A percentile compares a stretch with the other conserved stretches of the same genome.
Conservation (phyloP, 805 yeast species). For the Hanseniaspora guilliermondii region DNA sequence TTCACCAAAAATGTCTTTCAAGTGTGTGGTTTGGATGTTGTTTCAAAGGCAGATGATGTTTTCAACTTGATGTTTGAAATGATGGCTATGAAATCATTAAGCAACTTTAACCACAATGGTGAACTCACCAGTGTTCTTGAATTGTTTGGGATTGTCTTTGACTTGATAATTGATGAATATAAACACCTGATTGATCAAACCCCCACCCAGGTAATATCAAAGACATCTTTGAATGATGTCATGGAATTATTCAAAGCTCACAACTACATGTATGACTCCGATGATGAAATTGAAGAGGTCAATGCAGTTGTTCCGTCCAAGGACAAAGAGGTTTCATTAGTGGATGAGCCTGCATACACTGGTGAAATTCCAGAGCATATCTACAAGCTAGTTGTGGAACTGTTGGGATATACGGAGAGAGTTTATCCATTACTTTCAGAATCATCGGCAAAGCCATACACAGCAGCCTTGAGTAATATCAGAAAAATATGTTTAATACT, state of each 20-base stretch:
- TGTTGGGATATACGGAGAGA: slow-evolving; percentile 4
- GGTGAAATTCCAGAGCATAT: background rate
- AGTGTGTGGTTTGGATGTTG: slow-evolving; percentile 6
- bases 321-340: background rate
- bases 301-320: background rate
- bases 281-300: background rate
- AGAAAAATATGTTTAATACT: background rate
- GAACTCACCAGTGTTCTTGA: background rate
- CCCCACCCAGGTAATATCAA: background rate
- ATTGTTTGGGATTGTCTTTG: background rate
- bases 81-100: background rate
- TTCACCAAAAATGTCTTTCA: slow-evolving; percentile 1
- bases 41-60: slow-evolving; percentile 1
- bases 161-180: background rate
- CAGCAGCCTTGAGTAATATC: background rate
- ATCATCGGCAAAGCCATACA: background rate
- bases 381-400: background rate
- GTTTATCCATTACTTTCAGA: background rate
- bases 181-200: background rate
- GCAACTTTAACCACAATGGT: too few relatives aligned
- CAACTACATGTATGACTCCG: background rate
- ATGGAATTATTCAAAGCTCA: background rate
- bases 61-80: slow-evolving; percentile 6
- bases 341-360: background rate
- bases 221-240: background rate